These are phyloP conservation scores for Stephania cephalantha DNA, from an alignment of 164 flowering plant genomes.

Conservation along the genomic window DNA sequence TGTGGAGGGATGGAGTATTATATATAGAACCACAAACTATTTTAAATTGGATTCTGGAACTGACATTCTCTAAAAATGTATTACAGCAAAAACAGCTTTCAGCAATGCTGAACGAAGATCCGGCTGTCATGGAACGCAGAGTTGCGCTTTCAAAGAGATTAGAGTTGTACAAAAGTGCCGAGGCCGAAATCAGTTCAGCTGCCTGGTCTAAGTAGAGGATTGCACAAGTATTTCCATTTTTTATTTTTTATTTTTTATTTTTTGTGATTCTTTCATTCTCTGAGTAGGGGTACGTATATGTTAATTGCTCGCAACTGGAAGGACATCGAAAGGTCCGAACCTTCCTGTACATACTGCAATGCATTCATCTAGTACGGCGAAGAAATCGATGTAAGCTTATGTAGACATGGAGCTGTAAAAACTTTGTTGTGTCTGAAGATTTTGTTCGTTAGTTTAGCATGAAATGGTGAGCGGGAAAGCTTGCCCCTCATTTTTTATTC, in stretches of 20 bases:
- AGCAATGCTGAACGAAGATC: slow-evolving; percentile 75
- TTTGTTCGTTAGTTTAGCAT: neutral
- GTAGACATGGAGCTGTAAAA: neutral
- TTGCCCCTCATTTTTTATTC: neutral
- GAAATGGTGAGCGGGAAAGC: neutral
- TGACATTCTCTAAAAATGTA: slow-evolving; percentile 1
- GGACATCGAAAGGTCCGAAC: neutral
- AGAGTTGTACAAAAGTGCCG: slow-evolving; percentile 84
- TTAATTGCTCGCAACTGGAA: neutral
- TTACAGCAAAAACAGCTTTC: slow-evolving; percentile 61
- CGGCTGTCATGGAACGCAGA: slow-evolving; percentile 83
- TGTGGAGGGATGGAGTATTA: neutral
- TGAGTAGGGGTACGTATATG: neutral
- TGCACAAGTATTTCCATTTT: neutral
- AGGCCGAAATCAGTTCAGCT: slow-evolving; percentile 53
- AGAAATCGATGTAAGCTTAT: neutral
- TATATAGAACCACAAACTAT: neutral
- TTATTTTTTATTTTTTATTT: neutral
- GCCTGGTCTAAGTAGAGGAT: slow-evolving; percentile 34
- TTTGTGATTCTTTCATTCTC: slow-evolving; percentile 1
- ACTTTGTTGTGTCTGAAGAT: neutral
- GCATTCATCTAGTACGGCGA: neutral
- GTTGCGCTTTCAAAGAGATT: slow-evolving; percentile 67
- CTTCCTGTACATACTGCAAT: neutral
- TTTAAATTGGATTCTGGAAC: neutral